These are phyloP conservation scores for Globisporangium ultimum DNA, from an alignment of 352 stramenopile genomes.

Conservation along the genomic window DNA sequence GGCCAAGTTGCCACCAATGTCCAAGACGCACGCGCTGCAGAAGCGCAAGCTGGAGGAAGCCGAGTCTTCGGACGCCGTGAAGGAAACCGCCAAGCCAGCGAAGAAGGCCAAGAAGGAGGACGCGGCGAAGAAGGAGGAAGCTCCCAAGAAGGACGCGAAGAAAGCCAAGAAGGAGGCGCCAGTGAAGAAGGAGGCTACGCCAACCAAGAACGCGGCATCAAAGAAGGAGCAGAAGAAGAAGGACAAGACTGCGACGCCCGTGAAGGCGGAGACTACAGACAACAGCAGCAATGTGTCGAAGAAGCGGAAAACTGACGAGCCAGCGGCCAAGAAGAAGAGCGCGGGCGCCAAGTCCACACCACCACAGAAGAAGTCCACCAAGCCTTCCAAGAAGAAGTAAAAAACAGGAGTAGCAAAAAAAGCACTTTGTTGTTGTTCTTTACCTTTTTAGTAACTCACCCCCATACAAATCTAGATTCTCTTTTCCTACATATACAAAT, in stretches of 20 bases:
- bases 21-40: constrained; percentile 45
- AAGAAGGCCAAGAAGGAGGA: constrained; percentile 23
- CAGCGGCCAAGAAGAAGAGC: constrained; percentile 7
- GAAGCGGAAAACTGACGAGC: not conserved
- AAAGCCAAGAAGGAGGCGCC: constrained; percentile 16
- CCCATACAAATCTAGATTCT: too few relatives aligned
- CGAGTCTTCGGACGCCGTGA: constrained; percentile 1
- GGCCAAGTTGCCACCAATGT: constrained; percentile 55
- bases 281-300: too few relatives aligned
- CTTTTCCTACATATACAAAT: too few relatives aligned
- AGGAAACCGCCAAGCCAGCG: not conserved
- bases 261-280: too few relatives aligned
- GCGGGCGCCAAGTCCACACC: constrained; percentile 1
- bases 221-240: constrained; percentile 19
- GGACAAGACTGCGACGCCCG: not conserved
- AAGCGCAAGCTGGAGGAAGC: constrained; percentile 70
- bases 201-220: not conserved
- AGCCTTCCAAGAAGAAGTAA: constrained; percentile 11
- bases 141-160: not conserved
- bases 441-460: too few relatives aligned
- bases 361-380: constrained; percentile 1
- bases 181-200: constrained; percentile 16
- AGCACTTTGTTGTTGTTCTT: not conserved
- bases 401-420: constrained; percentile 16
- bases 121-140: not conserved